Percentiles rank a stretch among this genome's conserved stretches.
Evolutionary conservation across 495 filamentous ascomycete species (phyloP).

Genomic region (Tuber borchii): DNA sequence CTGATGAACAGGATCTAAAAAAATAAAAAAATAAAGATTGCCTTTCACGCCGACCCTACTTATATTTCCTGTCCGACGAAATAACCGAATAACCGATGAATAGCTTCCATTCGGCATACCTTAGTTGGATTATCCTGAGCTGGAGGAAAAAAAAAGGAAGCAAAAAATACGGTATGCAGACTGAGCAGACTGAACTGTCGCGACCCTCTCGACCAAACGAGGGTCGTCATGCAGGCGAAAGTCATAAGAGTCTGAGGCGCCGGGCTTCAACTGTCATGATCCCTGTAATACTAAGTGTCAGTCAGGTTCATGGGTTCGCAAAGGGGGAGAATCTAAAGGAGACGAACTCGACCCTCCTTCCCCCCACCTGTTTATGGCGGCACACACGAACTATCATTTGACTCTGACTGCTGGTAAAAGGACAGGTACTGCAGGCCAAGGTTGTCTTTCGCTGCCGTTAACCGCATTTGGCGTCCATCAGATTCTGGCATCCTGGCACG

Average conservation of each 20-base stretch:
- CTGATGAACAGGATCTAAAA: constrained; percentile 23
- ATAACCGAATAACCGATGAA: background rate
- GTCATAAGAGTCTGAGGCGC: constrained; percentile 19
- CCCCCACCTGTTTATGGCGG: constrained; percentile 13
- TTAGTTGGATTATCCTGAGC: constrained; percentile 23
- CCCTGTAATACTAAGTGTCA: constrained; percentile 30
- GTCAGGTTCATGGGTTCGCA: constrained; percentile 31
- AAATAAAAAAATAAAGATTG: too few species aligned
- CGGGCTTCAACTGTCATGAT: constrained; percentile 24
- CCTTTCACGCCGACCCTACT: background rate
- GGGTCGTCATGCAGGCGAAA: constrained; percentile 32
- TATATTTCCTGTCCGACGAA: background rate
- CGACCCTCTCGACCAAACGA: constrained; percentile 18
- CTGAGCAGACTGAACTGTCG: constrained; percentile 16
- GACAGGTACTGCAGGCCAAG: constrained; percentile 12
- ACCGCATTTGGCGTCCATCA: constrained; percentile 26
- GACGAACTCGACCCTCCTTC: constrained; percentile 22
- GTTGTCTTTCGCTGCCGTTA: constrained; percentile 21
- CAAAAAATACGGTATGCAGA: constrained; percentile 33
- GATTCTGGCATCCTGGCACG: constrained; percentile 11
- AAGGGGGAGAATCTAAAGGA: constrained; percentile 27
- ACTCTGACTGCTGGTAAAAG: constrained; percentile 20
- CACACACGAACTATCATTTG: constrained; percentile 37
- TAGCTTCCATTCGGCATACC: background rate
- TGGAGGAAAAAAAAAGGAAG: constrained; percentile 30